A percentile compares a stretch with the other conserved stretches of the same genome.
Conservation (phyloP, 768 basidiomycete genomes). For the Naganishia vishniacii region DNA sequence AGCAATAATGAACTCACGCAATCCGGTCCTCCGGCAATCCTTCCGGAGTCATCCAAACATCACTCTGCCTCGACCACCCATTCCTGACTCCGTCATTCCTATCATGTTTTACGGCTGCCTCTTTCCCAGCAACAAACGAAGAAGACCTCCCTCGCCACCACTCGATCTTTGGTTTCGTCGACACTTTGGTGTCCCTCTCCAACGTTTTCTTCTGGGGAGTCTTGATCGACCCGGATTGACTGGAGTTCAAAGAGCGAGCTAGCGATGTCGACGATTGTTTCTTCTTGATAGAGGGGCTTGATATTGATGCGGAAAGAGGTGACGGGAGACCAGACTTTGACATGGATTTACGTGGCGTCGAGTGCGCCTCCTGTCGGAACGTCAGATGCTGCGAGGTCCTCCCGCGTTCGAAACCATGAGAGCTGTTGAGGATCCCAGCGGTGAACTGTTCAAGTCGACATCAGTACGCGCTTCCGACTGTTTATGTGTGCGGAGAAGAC, state of each 20-base stretch:
- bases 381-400: neutral
- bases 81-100: neutral
- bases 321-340: neutral
- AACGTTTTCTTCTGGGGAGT: neutral
- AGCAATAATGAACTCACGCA: neutral
- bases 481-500: neutral
- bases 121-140: neutral
- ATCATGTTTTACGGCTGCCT: neutral
- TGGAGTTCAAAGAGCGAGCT: neutral
- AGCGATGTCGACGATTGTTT: constrained; percentile 11
- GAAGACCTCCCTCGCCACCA: constrained; percentile 14
- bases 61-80: constrained; percentile 6
- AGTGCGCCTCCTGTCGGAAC: neutral
- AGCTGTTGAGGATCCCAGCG: constrained; percentile 6
- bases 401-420: neutral
- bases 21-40: neutral
- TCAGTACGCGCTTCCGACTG: neutral
- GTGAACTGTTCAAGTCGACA: neutral
- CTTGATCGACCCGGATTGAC: constrained; percentile 13
- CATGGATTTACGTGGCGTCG: neutral
- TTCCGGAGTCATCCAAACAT: constrained; percentile 14
- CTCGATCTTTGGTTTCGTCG: constrained; percentile 7
- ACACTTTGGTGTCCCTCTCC: neutral
- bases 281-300: constrained; percentile 16
- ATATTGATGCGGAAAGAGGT: neutral